Base-by-base conservation (phyloP, 2,329 filamentous ascomycete genomes). In the Gaeumannomyces tritici region DNA sequence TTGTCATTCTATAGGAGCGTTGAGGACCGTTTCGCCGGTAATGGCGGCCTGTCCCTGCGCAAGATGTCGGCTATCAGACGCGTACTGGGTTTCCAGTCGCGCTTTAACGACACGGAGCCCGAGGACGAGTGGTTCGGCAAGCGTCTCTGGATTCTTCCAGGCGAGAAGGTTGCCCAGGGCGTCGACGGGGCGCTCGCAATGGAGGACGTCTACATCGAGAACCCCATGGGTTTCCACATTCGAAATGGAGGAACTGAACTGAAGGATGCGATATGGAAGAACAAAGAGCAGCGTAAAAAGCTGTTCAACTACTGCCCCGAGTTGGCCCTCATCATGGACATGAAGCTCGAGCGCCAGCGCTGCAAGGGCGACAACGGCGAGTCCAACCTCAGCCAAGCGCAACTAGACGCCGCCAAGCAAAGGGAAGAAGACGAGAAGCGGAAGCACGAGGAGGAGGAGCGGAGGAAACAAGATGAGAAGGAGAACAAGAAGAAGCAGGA, bases 251-350 rank as follows among this genome's bases (percentile, higher is more conserved):
- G 80, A 55, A 67, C 63, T 4, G 65, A 71, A 27, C 70, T 83
- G 4, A 67, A 74, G 26, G 75, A 76, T 27, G 72, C 68, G 3
- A 76, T 83, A 21, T 84, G 82, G 82, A 75, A 75, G 63, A 71
- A 79, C 60, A 71, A 70, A 2, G 68, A 66, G 1, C 73, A 76
- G 64, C 73, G 82, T 42, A 74, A 77, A 65, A 70, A 75, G 61
- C 81, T 83, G 28, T 80, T 83, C 65, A 73, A 79, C 24, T 85
- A 84, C 70, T 85, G 83, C 65, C 83, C 82, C 1, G 82, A 85
- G 69, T 69, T 85, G 26, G 77, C 74, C 65, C 73, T 84, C 68
- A 79, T 83, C 63, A 76, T 84, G 75, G 77, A 80, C 55, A 84
- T 85, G 82, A 83, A 82, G 70, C 70, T 83, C 13, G 78, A 81